Evolutionary conservation across 163 green algal species (phyloP).

Genomic region (Chloromonas sp.): DNA sequence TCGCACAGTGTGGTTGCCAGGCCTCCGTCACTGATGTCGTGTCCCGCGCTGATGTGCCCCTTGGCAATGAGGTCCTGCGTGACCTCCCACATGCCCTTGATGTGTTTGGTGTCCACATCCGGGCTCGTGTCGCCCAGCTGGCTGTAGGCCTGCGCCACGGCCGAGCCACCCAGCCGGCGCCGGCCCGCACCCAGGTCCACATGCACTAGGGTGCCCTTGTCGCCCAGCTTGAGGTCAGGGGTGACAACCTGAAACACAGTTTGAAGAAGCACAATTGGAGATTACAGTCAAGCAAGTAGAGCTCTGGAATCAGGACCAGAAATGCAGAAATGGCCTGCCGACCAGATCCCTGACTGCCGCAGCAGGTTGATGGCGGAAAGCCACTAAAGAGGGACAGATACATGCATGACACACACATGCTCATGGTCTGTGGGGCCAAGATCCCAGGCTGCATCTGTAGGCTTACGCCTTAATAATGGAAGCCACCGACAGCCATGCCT

Average conservation of each 20-base stretch:
- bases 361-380: too few relatives aligned
- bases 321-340: too few relatives aligned
- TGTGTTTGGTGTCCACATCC: conserved; percentile 51
- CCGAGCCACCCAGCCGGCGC: conserved; percentile 81
- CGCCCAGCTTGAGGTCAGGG: conserved; percentile 87
- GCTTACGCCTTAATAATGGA: too few relatives aligned
- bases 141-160: conserved; percentile 59
- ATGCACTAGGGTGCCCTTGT: conserved; percentile 70
- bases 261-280: too few relatives aligned
- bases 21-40: conserved; percentile 95
- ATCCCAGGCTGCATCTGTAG: too few relatives aligned
- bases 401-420: too few relatives aligned
- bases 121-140: conserved; percentile 77
- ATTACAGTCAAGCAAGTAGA: too few relatives aligned
- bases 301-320: too few relatives aligned
- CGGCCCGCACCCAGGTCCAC: conserved; percentile 76
- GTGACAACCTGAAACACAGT: conserved; percentile 59
- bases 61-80: conserved; percentile 74
- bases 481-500: too few relatives aligned
- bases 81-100: conserved; percentile 65
- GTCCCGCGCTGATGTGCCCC: conserved; percentile 72
- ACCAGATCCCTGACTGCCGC: too few relatives aligned
- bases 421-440: too few relatives aligned
- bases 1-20: conserved; percentile 82
- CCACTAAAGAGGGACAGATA: too few relatives aligned